Percentiles rank a stretch among this genome's conserved stretches.
Conservation (phyloP, 2,329 filamentous ascomycete species). For the Epichloe gansuensis region DNA sequence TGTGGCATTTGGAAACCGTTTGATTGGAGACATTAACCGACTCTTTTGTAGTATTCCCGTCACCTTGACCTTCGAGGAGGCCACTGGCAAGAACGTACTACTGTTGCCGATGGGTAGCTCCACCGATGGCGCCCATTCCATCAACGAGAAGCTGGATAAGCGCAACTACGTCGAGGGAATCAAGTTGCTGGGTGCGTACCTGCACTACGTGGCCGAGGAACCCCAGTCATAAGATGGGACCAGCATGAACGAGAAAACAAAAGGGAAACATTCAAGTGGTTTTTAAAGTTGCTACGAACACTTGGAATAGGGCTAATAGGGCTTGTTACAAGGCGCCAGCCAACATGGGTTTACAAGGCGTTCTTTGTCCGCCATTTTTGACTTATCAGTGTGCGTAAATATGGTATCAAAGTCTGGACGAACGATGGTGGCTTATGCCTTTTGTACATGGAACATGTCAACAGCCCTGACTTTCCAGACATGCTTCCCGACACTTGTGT, state of each 20-base stretch:
- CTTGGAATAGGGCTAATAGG: not conserved
- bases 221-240: slow-evolving; percentile 32
- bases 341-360: not conserved
- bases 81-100: slow-evolving; percentile 94
- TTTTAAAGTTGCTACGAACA: not conserved
- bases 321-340: not conserved
- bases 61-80: slow-evolving; percentile 93
- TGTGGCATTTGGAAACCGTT: no score
- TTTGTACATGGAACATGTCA: no score
- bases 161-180: slow-evolving; percentile 97
- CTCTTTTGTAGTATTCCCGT: slow-evolving; percentile 64
- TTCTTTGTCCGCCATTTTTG: not conserved
- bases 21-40: not conserved
- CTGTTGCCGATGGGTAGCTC: slow-evolving; percentile 94
- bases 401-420: no score
- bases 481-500: no score
- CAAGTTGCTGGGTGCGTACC: slow-evolving; percentile 86
- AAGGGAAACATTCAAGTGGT: not conserved
- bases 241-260: not conserved
- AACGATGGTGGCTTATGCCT: no score
- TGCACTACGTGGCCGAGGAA: slow-evolving; percentile 94
- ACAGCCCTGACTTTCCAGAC: no score
- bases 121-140: slow-evolving; percentile 91
- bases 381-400: no score
- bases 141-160: slow-evolving; percentile 97